Evolutionary conservation across 805 yeast species (phyloP).

Genomic region (Saccharomycopsis microspora): DNA sequence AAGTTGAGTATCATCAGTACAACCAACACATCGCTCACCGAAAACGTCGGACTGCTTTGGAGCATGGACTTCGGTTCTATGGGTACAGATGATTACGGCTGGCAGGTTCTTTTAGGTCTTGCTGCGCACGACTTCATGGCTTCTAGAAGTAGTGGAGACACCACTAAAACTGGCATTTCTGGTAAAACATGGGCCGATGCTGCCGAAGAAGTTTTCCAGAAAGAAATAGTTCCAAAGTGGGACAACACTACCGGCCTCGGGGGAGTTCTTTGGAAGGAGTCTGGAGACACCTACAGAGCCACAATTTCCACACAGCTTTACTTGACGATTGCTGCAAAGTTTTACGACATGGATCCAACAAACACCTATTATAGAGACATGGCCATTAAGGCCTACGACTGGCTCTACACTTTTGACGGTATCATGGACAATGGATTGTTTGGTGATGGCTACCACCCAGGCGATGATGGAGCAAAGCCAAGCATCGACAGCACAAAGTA

Average conservation of each 20-base stretch:
- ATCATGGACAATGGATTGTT: neutral
- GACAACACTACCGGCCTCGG: neutral
- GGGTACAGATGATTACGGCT: slow-evolving; percentile 2
- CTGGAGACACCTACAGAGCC: neutral
- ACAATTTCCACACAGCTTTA: slow-evolving; percentile 1
- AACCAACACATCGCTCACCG: neutral
- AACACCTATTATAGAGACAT: neutral
- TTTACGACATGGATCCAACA: neutral
- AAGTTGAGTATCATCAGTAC: too few relatives aligned
- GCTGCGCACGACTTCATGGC: neutral
- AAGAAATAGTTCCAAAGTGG: neutral
- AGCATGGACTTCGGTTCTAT: neutral
- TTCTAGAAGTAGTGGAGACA: neutral
- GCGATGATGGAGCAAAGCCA: neutral
- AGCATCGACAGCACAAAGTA: neutral
- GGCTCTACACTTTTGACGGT: neutral
- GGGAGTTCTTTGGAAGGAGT: neutral
- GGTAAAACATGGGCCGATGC: neutral
- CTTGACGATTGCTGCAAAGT: neutral
- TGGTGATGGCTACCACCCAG: neutral
- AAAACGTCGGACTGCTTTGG: neutral
- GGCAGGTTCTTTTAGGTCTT: neutral
- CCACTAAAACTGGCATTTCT: neutral
- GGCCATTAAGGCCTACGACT: neutral
- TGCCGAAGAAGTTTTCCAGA: neutral